A percentile compares a stretch with the other conserved stretches of the same genome.
These are phyloP conservation scores for Rubus parviflorus DNA, from an alignment of 306 rosid species.

Conservation along the genomic window DNA sequence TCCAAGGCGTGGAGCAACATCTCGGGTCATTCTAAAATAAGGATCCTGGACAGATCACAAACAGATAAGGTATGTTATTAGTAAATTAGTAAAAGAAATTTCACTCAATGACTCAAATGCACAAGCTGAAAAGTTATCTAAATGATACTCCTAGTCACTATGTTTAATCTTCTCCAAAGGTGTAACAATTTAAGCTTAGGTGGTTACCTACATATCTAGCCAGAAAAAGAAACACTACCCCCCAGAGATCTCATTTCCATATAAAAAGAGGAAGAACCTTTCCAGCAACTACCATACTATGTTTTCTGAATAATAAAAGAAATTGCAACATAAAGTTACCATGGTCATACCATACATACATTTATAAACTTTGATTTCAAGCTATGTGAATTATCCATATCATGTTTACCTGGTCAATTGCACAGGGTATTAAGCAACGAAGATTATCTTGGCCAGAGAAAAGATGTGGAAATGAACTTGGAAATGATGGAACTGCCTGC, in stretches of 20 bases:
- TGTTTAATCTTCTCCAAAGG: not conserved
- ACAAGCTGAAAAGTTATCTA: not conserved
- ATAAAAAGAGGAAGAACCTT: not conserved
- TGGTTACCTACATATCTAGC: not conserved
- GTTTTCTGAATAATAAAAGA: not conserved
- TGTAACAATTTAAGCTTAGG: not conserved
- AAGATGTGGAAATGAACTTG: slow-evolving; percentile 94
- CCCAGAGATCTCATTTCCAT: not conserved
- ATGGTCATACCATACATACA: not conserved
- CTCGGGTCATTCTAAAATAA: slow-evolving; percentile 95
- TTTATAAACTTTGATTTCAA: not conserved
- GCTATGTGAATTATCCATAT: not conserved
- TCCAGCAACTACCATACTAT: not conserved
- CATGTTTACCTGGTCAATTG: slow-evolving; percentile 82
- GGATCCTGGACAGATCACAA: slow-evolving; percentile 68
- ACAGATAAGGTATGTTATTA: slow-evolving; percentile 17
- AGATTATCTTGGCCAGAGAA: slow-evolving; percentile 72
- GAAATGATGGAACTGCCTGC: slow-evolving; percentile 98
- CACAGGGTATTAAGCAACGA: slow-evolving; percentile 95
- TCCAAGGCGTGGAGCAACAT: slow-evolving; percentile 89
- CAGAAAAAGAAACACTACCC: not conserved
- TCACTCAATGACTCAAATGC: not conserved
- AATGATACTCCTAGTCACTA: not conserved
- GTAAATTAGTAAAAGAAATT: slow-evolving; percentile 1
- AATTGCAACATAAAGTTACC: not conserved